Base-by-base conservation (phyloP, 192 early-diverging fungal species). In the Coemansia guatemalensis region DNA sequence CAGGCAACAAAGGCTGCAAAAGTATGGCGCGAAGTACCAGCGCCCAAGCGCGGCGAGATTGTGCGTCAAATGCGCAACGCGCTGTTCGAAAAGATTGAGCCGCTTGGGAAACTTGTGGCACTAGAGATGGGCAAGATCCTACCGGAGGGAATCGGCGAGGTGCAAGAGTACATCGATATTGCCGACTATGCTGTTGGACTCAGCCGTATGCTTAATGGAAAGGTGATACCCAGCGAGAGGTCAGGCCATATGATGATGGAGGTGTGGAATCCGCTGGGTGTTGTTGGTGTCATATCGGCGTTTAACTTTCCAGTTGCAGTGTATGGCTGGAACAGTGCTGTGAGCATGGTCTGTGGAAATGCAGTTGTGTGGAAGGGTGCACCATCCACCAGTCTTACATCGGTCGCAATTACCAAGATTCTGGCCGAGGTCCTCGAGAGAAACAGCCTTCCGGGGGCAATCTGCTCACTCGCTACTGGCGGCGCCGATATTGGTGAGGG, bases 161-260 rank as follows among this genome's bases (percentile, higher is more conserved):
- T 98, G 30, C 95, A 98, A 68, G 95, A 98, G 81, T 98, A 95
- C 82, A 88, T 98, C 64, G 95, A 98, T 73, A 88, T 98, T 55
- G 87, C 89, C 25, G 95, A 98, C 65, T 95, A 89, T 56, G 93
- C 95, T 14, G 75, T 95, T 5, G 95, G 95, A 23, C 83, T 98
- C 5, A 86, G 86, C 39, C 87, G 95, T 18, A 85, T 85, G 68
- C 62, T 98, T 51, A 86, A 87, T 69, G 95, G 95, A 9, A 58
- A 83, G 26, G 88, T 96, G 21, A 86, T 98, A 47, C 95, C 95
- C 12, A 88, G 86, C 64, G 95, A 98, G 71, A 84, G 87, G 12
- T 88, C 92, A n/a, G 93, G 93, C 22, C 95, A 98, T 74, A 84
- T 91, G 55, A 94, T 98, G 91, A 88, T 95, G 80, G 95, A 98